Percentiles rank a stretch among this genome's conserved stretches.
Conservation (phyloP, 352 stramenopile genomes). For the Phytophthora chlamydospora region DNA sequence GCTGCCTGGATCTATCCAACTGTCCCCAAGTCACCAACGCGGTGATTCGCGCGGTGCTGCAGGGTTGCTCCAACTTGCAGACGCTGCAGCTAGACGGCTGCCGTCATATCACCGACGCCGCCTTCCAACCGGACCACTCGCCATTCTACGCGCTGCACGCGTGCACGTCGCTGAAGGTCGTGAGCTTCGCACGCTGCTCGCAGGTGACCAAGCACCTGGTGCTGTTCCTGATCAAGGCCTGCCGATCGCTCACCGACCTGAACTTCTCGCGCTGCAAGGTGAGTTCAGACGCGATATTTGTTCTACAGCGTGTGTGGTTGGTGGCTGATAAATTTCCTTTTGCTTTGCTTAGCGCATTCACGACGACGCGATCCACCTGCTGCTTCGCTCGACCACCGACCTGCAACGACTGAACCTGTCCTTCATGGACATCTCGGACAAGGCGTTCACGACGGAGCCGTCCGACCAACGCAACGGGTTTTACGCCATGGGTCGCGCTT, state of each 20-base stretch:
- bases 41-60: conserved; percentile 79
- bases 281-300: conserved; percentile 6
- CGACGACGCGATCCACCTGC: conserved; percentile 71
- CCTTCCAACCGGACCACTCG: conserved; percentile 85
- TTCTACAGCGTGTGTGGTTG: not conserved
- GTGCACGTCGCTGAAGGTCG: conserved; percentile 76
- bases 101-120: conserved; percentile 86
- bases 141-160: conserved; percentile 70
- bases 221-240: conserved; percentile 81
- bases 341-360: conserved; percentile 56
- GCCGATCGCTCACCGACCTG: conserved; percentile 73
- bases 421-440: conserved; percentile 84
- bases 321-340: conserved; percentile 15
- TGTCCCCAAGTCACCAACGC: conserved; percentile 89
- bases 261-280: conserved; percentile 88
- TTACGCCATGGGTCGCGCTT: conserved; percentile 50
- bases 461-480: conserved; percentile 48
- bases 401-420: conserved; percentile 81
- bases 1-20: conserved; percentile 84
- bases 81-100: conserved; percentile 85
- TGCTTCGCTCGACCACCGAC: conserved; percentile 63
- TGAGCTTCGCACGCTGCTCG: conserved; percentile 84
- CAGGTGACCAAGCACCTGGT: conserved; percentile 82
- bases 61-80: conserved; percentile 78
- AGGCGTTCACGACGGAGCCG: conserved; percentile 58